Evolutionary conservation across 768 basidiomycete species (phyloP).

Genomic region (Suillus discolor): DNA sequence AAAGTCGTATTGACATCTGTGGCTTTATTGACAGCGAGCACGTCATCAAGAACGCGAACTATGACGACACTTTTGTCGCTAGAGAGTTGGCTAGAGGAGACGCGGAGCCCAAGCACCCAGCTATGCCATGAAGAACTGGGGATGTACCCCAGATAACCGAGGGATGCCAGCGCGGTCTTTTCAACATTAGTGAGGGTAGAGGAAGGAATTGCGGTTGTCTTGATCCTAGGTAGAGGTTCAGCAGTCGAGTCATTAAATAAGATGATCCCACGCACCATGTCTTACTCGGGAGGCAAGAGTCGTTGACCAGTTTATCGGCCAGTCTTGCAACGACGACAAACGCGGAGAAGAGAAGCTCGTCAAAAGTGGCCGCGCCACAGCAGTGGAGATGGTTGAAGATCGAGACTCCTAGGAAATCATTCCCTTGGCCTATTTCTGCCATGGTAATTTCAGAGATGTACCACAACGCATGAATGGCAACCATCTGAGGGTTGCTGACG

Average conservation of each 20-base stretch:
- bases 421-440: conserved; percentile 15
- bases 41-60: neutral
- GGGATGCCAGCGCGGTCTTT: conserved; percentile 17
- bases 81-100: neutral
- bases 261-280: conserved; percentile 27
- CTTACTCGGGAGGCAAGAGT: conserved; percentile 30
- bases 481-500: conserved; percentile 30
- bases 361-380: conserved; percentile 27
- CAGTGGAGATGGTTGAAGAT: conserved; percentile 32
- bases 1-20: neutral
- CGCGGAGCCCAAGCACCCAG: neutral
- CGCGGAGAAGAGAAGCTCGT: conserved; percentile 38
- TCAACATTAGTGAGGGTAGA: conserved; percentile 28
- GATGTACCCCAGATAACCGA: conserved; percentile 11
- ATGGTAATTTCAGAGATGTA: conserved; percentile 31
- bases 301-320: conserved; percentile 37
- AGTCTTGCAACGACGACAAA: conserved; percentile 40
- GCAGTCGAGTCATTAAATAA: neutral
- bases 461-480: conserved; percentile 34
- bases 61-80: neutral
- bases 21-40: neutral
- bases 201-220: conserved; percentile 23
- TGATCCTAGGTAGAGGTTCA: conserved; percentile 19
- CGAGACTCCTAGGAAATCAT: conserved; percentile 31
- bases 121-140: conserved; percentile 23